phyloP scores from a whole-genome alignment of 306 rosid genomes.

The Amphicarpaea edgeworthii region DNA sequence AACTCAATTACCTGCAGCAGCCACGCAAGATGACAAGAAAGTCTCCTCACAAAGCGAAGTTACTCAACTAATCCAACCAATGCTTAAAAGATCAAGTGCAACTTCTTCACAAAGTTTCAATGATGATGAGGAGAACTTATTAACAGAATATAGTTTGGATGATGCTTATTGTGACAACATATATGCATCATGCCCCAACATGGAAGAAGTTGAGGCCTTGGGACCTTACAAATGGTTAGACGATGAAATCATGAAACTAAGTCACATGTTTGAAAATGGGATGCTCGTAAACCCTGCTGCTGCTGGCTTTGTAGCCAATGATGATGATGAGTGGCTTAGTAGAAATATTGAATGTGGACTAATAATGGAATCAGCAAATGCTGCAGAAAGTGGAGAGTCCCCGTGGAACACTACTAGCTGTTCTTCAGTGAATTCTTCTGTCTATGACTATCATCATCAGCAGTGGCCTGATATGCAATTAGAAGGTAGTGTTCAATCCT shows the following conservation, averaged over 20 bases:
- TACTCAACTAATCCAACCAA: conserved; percentile 14
- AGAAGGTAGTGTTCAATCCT: conserved; percentile 50
- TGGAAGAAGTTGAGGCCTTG: conserved; percentile 45
- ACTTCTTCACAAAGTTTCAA: conserved; percentile 11
- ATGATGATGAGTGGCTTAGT: conserved; percentile 30
- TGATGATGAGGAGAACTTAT: neutral
- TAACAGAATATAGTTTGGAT: neutral
- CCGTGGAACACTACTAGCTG: conserved; percentile 41
- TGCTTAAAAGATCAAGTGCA: conserved; percentile 17
- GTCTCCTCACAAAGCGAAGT: neutral
- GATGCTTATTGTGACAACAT: neutral
- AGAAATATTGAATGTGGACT: conserved; percentile 31
- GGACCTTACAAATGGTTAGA: conserved; percentile 56
- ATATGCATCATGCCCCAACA: conserved; percentile 22
- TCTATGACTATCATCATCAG: conserved; percentile 49
- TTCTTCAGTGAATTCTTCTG: conserved; percentile 55
- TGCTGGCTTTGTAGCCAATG: conserved; percentile 4
- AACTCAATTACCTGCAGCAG: conserved; percentile 41
- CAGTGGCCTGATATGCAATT: conserved; percentile 64
- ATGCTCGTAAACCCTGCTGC: conserved; percentile 27
- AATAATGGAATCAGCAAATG: conserved; percentile 47
- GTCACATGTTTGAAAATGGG: conserved; percentile 47
- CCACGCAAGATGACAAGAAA: neutral
- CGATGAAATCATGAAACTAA: conserved; percentile 54
- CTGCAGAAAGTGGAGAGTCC: conserved; percentile 54